phyloP scores from a whole-genome alignment of 140 eudicot genomes.

The Cichorium intybus region DNA sequence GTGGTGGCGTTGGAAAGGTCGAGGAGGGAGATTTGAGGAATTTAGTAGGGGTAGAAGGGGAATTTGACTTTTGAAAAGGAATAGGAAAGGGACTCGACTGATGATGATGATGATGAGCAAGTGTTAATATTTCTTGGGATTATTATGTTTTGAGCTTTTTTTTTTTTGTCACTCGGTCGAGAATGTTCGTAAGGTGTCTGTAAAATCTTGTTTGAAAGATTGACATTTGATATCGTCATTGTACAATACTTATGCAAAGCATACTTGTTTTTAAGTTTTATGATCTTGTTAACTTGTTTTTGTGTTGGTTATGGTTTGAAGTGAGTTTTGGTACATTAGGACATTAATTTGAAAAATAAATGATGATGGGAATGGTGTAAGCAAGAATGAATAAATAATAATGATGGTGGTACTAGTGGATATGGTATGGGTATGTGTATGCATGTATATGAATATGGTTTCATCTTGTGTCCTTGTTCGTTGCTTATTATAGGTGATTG shows the following conservation, averaged over 20 bases:
- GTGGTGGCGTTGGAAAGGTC: constrained; percentile 56
- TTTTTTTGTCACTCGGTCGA: constrained; percentile 24
- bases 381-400: constrained; percentile 19
- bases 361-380: constrained; percentile 23
- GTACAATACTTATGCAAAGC: constrained; percentile 33
- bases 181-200: neutral
- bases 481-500: constrained; percentile 3
- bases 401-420: neutral
- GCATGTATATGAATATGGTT: constrained; percentile 13
- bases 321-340: too few relatives aligned
- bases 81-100: constrained; percentile 36
- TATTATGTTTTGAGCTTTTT: constrained; percentile 22
- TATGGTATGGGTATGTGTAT: neutral
- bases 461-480: neutral
- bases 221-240: constrained; percentile 23
- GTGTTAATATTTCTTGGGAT: constrained; percentile 40
- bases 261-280: constrained; percentile 20
- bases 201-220: constrained; percentile 32
- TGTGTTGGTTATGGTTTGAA: constrained; percentile 7
- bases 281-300: neutral
- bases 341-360: constrained; percentile 12
- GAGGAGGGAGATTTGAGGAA: constrained; percentile 46
- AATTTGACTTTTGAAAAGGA: constrained; percentile 28
- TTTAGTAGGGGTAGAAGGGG: constrained; percentile 29
- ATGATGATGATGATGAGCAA: constrained; percentile 26